Evolutionary conservation across 345 rosid genomes (phyloP).

Genomic region (Viola odorata): DNA sequence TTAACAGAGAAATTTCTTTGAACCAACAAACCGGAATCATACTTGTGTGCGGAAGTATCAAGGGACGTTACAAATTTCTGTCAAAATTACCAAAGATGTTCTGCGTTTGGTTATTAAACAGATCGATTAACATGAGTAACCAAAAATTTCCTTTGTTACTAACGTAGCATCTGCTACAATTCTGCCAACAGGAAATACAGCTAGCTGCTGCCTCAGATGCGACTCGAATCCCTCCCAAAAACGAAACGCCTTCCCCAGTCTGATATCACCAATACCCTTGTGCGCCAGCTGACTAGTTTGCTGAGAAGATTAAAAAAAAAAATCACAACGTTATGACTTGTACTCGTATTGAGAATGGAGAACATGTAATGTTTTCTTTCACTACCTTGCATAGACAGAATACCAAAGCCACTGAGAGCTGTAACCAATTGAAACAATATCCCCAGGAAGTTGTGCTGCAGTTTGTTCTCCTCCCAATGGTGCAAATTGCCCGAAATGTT

Average conservation of each 20-base stretch:
- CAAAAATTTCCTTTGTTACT: neutral
- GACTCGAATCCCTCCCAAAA: constrained; percentile 88
- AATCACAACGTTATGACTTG: neutral
- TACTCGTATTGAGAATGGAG: too few relatives aligned
- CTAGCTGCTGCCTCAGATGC: constrained; percentile 40
- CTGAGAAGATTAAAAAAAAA: constrained; percentile 29
- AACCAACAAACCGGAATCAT: too few relatives aligned
- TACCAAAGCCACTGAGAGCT: constrained; percentile 98
- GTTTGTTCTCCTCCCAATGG: constrained; percentile 98
- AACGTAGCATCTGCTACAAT: neutral
- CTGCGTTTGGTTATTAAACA: neutral
- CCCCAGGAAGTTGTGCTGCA: constrained; percentile 96
- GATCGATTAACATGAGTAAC: neutral
- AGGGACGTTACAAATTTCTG: too few relatives aligned
- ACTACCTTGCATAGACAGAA: constrained; percentile 88
- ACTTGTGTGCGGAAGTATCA: too few relatives aligned
- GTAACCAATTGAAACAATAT: constrained; percentile 90
- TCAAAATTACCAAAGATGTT: neutral
- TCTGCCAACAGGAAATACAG: neutral
- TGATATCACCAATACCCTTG: constrained; percentile 76
- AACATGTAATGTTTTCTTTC: neutral
- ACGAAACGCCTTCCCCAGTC: constrained; percentile 90
- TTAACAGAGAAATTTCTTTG: too few relatives aligned
- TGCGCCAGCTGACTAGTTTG: constrained; percentile 97
- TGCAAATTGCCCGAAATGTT: constrained; percentile 91